phyloP scores from a whole-genome alignment of 306 rosid species.

The Acmispon strigosus region DNA sequence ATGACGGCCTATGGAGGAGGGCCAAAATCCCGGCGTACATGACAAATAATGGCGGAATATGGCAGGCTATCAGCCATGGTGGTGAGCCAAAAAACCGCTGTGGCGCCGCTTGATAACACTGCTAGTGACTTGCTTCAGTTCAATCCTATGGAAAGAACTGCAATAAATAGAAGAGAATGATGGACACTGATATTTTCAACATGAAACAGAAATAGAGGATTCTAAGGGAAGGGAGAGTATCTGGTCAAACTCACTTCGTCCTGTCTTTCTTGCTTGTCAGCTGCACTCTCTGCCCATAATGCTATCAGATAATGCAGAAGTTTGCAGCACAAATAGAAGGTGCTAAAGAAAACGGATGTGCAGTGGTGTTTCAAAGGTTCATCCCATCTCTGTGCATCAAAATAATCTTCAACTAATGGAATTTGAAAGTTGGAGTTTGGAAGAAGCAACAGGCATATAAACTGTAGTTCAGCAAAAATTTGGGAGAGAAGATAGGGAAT shows the following conservation, averaged over 20 bases:
- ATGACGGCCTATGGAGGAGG: no score
- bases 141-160: neutral
- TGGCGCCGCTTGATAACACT: no score
- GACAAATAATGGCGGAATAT: no score
- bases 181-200: neutral
- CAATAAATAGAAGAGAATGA: neutral
- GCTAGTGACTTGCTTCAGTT: neutral
- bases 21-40: no score
- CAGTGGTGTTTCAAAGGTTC: constrained; percentile 4
- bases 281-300: neutral
- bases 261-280: neutral
- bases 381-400: constrained; percentile 8
- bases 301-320: neutral
- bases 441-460: neutral
- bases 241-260: neutral
- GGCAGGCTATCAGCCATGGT: no score
- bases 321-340: neutral
- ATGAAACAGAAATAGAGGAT: neutral
- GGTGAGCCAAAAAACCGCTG: no score
- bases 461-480: neutral
- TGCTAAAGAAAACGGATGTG: constrained; percentile 4
- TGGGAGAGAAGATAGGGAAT: neutral
- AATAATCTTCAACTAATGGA: neutral
- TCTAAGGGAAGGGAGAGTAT: neutral
- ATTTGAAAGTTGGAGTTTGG: constrained; percentile 9